These are phyloP conservation scores for Skeletonema marinoi DNA, from an alignment of 108 stramenopile genomes.

Conservation along the genomic window DNA sequence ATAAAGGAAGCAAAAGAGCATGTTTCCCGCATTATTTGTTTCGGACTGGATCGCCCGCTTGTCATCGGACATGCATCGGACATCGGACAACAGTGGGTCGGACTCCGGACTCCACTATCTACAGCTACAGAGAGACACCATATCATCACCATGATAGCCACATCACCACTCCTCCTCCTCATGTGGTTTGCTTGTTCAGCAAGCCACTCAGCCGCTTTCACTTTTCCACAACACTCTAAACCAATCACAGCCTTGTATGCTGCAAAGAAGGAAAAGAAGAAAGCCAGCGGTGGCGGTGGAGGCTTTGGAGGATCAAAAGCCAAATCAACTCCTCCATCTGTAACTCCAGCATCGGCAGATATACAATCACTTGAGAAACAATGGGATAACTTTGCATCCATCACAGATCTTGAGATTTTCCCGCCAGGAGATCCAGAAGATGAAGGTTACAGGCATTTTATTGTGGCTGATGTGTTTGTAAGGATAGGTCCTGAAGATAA, in stretches of 20 bases:
- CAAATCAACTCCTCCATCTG: background rate
- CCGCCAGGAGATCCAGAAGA: slow-evolving; percentile 38
- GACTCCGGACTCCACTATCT: no score
- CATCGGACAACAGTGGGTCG: no score
- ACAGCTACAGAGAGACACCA: no score
- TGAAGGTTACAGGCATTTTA: slow-evolving; percentile 41
- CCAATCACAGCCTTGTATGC: background rate
- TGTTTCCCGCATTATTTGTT: no score
- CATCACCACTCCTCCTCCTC: background rate
- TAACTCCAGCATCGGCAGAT: slow-evolving; percentile 25
- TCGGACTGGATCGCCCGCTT: no score
- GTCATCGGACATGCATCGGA: no score
- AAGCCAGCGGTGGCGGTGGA: slow-evolving; percentile 21
- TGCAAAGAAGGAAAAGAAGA: slow-evolving; percentile 26
- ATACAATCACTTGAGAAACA: slow-evolving; percentile 39
- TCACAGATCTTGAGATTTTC: slow-evolving; percentile 48
- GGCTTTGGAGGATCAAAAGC: slow-evolving; percentile 24
- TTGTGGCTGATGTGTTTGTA: slow-evolving; percentile 43
- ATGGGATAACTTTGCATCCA: slow-evolving; percentile 47
- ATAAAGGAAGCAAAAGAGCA: background rate
- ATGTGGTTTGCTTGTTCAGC: background rate
- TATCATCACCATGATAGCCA: background rate
- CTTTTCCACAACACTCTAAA: background rate
- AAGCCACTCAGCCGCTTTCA: background rate
- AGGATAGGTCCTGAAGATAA: slow-evolving; percentile 15